These are phyloP conservation scores for Calonectria fujianensis DNA, from an alignment of 2,329 filamentous ascomycete species.

Conservation along the genomic window DNA sequence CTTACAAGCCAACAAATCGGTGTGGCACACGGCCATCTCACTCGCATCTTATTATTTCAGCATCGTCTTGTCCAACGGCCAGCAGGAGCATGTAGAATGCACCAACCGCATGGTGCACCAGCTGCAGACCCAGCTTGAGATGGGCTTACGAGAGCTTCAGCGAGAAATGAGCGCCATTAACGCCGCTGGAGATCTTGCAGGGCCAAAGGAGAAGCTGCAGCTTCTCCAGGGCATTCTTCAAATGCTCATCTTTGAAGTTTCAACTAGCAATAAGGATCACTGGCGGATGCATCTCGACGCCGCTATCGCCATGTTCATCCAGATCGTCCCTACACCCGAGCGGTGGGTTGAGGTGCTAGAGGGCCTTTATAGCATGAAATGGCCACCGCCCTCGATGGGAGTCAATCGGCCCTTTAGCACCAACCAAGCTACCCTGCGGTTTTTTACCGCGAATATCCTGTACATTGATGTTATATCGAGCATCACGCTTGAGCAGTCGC, in stretches of 20 bases:
- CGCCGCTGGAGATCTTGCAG: constrained; percentile 54
- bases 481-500: constrained; percentile 65
- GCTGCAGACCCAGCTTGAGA: constrained; percentile 66
- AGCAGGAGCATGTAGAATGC: constrained; percentile 59
- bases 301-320: constrained; percentile 69
- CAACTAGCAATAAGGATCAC: constrained; percentile 66
- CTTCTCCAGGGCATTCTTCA: constrained; percentile 72
- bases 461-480: constrained; percentile 71
- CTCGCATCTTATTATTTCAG: constrained; percentile 75
- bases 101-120: constrained; percentile 61
- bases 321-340: constrained; percentile 63
- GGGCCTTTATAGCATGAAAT: constrained; percentile 56
- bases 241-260: constrained; percentile 72
- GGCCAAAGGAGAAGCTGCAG: constrained; percentile 59
- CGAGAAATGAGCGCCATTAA: constrained; percentile 63
- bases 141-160: constrained; percentile 66
- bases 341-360: constrained; percentile 62
- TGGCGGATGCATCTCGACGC: constrained; percentile 71
- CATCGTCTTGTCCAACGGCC: constrained; percentile 62
- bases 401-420: constrained; percentile 64
- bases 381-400: constrained; percentile 60
- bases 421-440: constrained; percentile 68
- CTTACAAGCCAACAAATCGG: constrained; percentile 73
- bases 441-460: constrained; percentile 67
- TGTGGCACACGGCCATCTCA: constrained; percentile 75